Percentiles rank a stretch among this genome's conserved stretches.
These are phyloP conservation scores for Lactarius indigo DNA, from an alignment of 768 basidiomycete species.

Conservation along the genomic window DNA sequence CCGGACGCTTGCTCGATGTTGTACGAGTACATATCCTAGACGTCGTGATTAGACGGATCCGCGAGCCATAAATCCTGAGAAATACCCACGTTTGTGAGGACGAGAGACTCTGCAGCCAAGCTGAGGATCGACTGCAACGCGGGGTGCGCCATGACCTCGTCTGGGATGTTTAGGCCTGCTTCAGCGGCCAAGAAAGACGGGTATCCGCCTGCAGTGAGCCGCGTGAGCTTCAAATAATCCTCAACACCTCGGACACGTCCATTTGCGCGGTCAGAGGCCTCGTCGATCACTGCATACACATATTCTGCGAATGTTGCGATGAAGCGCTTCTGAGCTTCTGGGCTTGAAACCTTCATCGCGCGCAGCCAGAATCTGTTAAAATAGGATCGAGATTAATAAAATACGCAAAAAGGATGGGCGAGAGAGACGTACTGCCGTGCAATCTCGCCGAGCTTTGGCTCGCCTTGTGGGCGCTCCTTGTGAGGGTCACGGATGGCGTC, in stretches of 20 bases:
- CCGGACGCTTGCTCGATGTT: slow-evolving; percentile 34
- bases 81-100: slow-evolving; percentile 38
- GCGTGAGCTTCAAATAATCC: slow-evolving; percentile 39
- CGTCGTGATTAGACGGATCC: not conserved
- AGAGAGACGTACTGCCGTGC: slow-evolving; percentile 36
- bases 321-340: slow-evolving; percentile 34
- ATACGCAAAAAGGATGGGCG: not conserved
- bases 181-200: slow-evolving; percentile 39
- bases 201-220: slow-evolving; percentile 39
- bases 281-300: slow-evolving; percentile 36
- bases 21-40: slow-evolving; percentile 34
- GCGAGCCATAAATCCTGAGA: not conserved
- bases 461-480: slow-evolving; percentile 34
- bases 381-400: not conserved
- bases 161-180: slow-evolving; percentile 38
- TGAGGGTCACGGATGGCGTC: slow-evolving; percentile 38
- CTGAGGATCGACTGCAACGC: slow-evolving; percentile 32
- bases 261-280: slow-evolving; percentile 39
- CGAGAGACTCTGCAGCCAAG: slow-evolving; percentile 35
- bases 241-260: slow-evolving; percentile 36
- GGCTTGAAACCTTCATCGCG: slow-evolving; percentile 28
- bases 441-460: slow-evolving; percentile 40
- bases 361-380: not conserved
- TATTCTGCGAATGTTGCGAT: slow-evolving; percentile 37
- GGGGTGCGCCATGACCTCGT: slow-evolving; percentile 40